A percentile compares a stretch with the other conserved stretches of the same genome.
These are phyloP conservation scores for Exsudoporus frostii DNA, from an alignment of 768 basidiomycete genomes.

Conservation along the genomic window DNA sequence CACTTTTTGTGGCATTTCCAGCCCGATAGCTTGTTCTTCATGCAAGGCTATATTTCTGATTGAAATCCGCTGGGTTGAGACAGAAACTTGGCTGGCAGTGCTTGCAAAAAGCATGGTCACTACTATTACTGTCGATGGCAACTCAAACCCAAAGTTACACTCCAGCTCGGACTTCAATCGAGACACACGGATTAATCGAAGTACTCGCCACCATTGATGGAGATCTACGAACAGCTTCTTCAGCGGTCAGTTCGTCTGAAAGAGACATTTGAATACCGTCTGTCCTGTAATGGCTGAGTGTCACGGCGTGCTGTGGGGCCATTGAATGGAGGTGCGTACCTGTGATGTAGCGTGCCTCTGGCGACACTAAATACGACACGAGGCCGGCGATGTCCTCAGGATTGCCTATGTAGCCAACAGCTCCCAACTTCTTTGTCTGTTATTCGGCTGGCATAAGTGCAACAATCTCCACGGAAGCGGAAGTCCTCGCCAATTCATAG, in stretches of 20 bases:
- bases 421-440: neutral
- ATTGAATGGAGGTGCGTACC: neutral
- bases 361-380: neutral
- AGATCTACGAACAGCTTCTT: neutral
- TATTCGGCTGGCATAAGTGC: neutral
- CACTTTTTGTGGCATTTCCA: too few species aligned
- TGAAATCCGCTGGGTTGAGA: too few species aligned
- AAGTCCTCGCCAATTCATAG: neutral
- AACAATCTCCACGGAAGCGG: neutral
- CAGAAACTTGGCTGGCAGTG: too few species aligned
- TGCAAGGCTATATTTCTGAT: too few species aligned
- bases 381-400: neutral
- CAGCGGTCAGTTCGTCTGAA: neutral
- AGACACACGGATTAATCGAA: neutral
- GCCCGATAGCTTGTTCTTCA: too few species aligned
- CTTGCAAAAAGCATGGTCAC: neutral
- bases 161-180: neutral
- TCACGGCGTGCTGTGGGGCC: neutral
- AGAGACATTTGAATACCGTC: neutral
- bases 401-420: neutral
- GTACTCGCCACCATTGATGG: neutral
- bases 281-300: neutral
- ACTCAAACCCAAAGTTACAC: neutral
- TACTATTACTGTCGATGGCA: neutral
- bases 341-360: neutral